These are phyloP conservation scores for Leccinum laetum DNA, from an alignment of 1,284 basidiomycete species.

Conservation along the genomic window DNA sequence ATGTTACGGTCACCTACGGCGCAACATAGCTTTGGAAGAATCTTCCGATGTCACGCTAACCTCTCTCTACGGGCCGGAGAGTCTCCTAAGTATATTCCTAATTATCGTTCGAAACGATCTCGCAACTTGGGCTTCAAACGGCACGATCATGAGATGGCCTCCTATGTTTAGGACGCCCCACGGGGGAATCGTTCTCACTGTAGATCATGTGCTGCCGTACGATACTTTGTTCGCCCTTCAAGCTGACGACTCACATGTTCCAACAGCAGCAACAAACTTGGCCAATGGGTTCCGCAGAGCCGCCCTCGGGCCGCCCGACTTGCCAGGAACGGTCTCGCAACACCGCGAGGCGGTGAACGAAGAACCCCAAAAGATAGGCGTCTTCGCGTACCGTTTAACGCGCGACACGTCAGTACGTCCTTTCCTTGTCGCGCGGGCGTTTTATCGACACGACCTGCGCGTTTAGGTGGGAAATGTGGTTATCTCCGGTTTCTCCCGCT, in stretches of 20 bases:
- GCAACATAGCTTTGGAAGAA: not conserved
- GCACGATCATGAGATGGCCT: not conserved
- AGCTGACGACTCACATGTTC: not conserved
- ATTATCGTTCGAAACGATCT: not conserved
- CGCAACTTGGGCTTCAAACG: not conserved
- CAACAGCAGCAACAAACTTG: not conserved
- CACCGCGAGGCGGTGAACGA: not conserved
- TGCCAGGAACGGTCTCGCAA: not conserved
- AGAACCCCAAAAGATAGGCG: not conserved
- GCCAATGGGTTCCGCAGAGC: not conserved
- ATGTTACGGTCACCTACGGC: not conserved
- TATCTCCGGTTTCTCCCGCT: not conserved
- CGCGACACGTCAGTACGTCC: not conserved
- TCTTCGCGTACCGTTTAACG: not conserved
- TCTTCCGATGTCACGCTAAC: not conserved
- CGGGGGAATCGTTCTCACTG: constrained; percentile 2
- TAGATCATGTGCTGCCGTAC: not conserved
- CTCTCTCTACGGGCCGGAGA: not conserved
- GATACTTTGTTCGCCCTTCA: constrained; percentile 10
- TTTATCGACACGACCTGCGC: not conserved
- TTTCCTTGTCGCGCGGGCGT: not conserved
- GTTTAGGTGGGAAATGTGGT: not conserved
- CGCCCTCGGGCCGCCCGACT: not conserved
- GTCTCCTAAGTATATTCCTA: not conserved
- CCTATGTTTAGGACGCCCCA: constrained; percentile 11